Conservation (phyloP, 2,329 filamentous ascomycete genomes). For the Phaeoacremonium minimum region DNA sequence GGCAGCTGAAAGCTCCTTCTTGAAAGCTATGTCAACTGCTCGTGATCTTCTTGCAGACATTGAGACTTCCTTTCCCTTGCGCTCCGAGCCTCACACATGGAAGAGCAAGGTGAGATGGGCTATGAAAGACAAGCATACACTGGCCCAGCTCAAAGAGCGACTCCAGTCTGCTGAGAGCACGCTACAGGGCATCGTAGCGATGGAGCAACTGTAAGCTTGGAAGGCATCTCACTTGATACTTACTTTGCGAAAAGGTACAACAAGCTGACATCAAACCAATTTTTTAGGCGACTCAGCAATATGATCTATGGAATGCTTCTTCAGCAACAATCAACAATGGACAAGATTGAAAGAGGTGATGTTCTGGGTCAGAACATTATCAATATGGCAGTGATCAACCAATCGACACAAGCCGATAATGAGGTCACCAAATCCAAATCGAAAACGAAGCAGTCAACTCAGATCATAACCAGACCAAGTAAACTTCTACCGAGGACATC, state of each 20-base stretch:
- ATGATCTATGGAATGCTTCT: not conserved
- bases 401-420: too few relatives aligned
- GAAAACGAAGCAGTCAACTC: too few relatives aligned
- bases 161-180: not conserved
- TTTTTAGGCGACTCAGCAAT: not conserved
- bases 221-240: too few relatives aligned
- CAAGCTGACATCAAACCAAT: too few relatives aligned
- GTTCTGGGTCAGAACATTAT: too few relatives aligned
- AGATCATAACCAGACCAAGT: too few relatives aligned
- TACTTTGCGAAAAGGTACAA: too few relatives aligned
- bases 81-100: not conserved
- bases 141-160: not conserved
- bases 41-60: not conserved
- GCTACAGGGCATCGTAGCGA: not conserved
- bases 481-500: too few relatives aligned
- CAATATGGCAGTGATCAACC: too few relatives aligned
- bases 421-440: too few relatives aligned
- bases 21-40: not conserved
- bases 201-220: not conserved
- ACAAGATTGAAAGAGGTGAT: not conserved
- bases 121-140: not conserved
- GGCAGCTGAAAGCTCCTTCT: too few relatives aligned
- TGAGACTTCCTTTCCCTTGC: not conserved
- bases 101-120: not conserved
- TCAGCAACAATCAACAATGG: not conserved